Conservation (phyloP, 768 basidiomycete genomes). For the Kwoniella europaea region DNA sequence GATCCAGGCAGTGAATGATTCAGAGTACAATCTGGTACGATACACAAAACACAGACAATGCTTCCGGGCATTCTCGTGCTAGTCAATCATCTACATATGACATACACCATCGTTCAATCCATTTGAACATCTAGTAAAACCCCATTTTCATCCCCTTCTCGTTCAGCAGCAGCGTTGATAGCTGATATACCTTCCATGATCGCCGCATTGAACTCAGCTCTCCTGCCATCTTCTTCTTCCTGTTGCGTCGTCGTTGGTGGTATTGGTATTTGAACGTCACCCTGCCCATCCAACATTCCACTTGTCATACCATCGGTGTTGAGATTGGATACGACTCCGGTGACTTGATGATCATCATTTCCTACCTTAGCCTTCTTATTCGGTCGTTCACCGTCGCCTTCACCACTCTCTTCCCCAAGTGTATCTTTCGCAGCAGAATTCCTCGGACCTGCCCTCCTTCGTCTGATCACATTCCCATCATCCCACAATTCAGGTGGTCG, state of each 20-base stretch:
- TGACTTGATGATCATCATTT: neutral
- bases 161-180: neutral
- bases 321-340: neutral
- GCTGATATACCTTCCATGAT: constrained; percentile 8
- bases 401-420: neutral
- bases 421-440: neutral
- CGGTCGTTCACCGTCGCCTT: neutral
- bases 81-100: too few relatives aligned
- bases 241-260: too few relatives aligned
- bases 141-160: neutral
- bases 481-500: constrained; percentile 53
- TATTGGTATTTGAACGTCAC: neutral
- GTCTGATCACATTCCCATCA: constrained; percentile 43
- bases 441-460: constrained; percentile 27
- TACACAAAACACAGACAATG: too few relatives aligned
- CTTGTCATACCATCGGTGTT: neutral
- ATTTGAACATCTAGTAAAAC: neutral
- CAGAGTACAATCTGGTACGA: too few relatives aligned
- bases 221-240: constrained; percentile 13
- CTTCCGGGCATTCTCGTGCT: too few relatives aligned
- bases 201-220: constrained; percentile 10
- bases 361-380: constrained; percentile 14
- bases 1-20: too few relatives aligned
- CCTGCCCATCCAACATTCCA: neutral
- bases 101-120: too few relatives aligned